Evolutionary conservation across 495 filamentous ascomycete genomes (phyloP), one percentile per base, ranked within the genome.

Genomic region (Tuber brumale): DNA sequence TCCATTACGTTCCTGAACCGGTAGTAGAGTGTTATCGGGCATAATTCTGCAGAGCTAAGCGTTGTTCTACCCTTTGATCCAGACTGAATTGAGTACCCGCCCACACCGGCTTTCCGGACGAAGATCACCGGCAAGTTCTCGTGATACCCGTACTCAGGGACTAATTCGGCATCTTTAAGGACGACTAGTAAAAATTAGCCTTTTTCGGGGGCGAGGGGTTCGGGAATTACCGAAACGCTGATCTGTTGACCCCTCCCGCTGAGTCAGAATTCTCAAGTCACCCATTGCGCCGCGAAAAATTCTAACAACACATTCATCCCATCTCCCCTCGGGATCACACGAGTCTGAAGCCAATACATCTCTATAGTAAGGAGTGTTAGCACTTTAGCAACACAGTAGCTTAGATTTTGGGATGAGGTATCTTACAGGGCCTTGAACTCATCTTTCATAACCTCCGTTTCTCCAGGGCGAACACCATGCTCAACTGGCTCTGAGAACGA

Each of bases 81-180:
- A 21, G 44, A 45, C 70, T 76, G 77, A 35, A 74, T 66, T 4
- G 79, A 81, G 39, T 80, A 80, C 18, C 72, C 48, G 35, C 78
- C 78, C 21, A 75, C 27, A 18, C 69, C 72, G 27, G 75, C 77
- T 37, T 73, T 79, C 45, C 80, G 80, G 39, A 81, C 69, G 72
- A 76, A 82, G 35, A 82, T 75, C 23, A 82, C 80, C 7, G 80
- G 80, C 21, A 76, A 10, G 39, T 71, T 81, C 23, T 75, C 72
- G n/a, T 74, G 78, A 46, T 82, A 82, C 23, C 74, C 81, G 66
- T 82, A 82, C 72, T 81, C 78, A 2, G 79, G 80, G 23, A 81
- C 70, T 37, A 81, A 35, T 70, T 81, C 80, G 23, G 80, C 73
- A 23, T 74, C 71, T 72, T 71, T 70, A 0, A 73, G 69, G 9